Percentiles rank a stretch among this genome's conserved stretches.
Conservation (phyloP, 805 yeast species). For the Myxozyma vanderwaltii region DNA sequence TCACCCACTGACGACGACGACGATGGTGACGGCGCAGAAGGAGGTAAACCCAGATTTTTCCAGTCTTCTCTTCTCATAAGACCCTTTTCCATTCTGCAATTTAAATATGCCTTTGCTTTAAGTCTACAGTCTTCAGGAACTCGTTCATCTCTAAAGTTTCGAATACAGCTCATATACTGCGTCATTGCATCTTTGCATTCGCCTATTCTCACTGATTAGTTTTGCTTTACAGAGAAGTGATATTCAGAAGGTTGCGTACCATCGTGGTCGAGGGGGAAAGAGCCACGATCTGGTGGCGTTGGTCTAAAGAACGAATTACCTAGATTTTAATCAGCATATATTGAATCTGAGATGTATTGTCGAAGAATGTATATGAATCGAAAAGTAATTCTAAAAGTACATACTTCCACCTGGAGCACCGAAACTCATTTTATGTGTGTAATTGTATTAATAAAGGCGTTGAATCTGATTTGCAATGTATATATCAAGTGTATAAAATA, state of each 20-base stretch:
- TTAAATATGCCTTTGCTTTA: constrained; percentile 76
- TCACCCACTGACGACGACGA: too few relatives aligned
- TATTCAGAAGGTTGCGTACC: constrained; percentile 41
- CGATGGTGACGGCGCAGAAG: too few relatives aligned
- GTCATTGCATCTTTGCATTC: constrained; percentile 81
- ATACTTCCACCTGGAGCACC: constrained; percentile 28
- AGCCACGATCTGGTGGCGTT: constrained; percentile 94
- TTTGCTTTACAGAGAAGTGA: too few relatives aligned
- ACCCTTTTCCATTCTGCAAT: constrained; percentile 80
- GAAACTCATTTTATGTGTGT: constrained; percentile 23
- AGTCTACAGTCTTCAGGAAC: constrained; percentile 87
- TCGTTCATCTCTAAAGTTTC: too few relatives aligned
- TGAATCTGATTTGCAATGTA: too few relatives aligned
- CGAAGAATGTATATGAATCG: not conserved
- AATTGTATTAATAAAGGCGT: too few relatives aligned
- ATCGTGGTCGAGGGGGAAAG: constrained; percentile 91
- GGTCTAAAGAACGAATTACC: constrained; percentile 48
- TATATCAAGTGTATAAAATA: too few relatives aligned
- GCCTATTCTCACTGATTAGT: too few relatives aligned
- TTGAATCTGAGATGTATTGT: too few relatives aligned
- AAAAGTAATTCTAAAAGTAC: not conserved
- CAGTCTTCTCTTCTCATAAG: constrained; percentile 63
- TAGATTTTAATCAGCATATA: not conserved
- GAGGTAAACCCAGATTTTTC: constrained; percentile 64
- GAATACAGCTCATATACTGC: constrained; percentile 75